phyloP scores from a whole-genome alignment of 768 basidiomycete genomes.

The Phanerochaete carnosa region DNA sequence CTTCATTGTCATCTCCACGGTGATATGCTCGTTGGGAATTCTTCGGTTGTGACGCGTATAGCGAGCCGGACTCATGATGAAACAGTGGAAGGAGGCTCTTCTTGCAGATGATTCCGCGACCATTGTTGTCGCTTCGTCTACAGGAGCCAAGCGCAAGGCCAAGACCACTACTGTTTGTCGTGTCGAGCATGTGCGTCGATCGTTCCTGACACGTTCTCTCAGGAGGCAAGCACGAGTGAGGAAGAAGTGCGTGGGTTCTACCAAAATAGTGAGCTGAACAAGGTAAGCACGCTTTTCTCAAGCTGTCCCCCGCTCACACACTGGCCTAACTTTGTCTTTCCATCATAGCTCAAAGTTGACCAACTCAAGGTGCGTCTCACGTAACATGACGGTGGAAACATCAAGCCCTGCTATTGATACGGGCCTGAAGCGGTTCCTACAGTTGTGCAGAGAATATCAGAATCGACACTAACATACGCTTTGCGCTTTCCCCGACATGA shows the following conservation, averaged over 20 bases:
- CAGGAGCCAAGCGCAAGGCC: conserved; percentile 67
- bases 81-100: conserved; percentile 67
- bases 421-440: background rate
- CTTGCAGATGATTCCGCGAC: conserved; percentile 62
- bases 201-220: background rate
- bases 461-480: background rate
- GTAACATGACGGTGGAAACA: background rate
- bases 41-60: conserved; percentile 23
- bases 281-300: conserved; percentile 43
- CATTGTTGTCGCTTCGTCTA: conserved; percentile 33
- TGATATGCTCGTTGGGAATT: conserved; percentile 5
- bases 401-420: background rate
- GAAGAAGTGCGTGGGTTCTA: conserved; percentile 70
- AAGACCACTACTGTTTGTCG: background rate
- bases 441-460: background rate
- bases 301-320: conserved; percentile 1
- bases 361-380: conserved; percentile 64
- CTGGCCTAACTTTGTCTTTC: conserved; percentile 16
- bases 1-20: conserved; percentile 1
- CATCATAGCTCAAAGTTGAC: conserved; percentile 64
- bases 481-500: background rate
- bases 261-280: conserved; percentile 55
- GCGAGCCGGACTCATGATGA: conserved; percentile 68
- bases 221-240: conserved; percentile 68
- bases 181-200: background rate